These are phyloP conservation scores for Apophysomyces variabilis DNA, from an alignment of 371 early-diverging fungal genomes.

Conservation along the genomic window DNA sequence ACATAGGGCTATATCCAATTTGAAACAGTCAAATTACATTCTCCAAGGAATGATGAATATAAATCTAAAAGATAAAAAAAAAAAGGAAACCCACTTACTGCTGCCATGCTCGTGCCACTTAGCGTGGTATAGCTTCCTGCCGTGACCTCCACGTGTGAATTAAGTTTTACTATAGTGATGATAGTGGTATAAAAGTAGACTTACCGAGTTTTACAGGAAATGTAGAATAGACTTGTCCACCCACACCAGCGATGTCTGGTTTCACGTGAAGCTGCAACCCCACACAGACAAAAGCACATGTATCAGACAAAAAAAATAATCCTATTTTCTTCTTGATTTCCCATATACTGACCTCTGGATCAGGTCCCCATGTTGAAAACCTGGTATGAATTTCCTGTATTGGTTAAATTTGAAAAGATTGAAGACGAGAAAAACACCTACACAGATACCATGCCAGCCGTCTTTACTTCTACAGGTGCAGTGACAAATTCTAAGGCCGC, in stretches of 20 bases:
- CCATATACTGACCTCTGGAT: slow-evolving; percentile 20
- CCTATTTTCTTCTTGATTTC: background rate
- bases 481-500: slow-evolving; percentile 17
- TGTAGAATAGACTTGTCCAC: slow-evolving; percentile 24
- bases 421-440: background rate
- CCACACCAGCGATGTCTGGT: slow-evolving; percentile 24
- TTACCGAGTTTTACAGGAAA: slow-evolving; percentile 23
- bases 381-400: slow-evolving; percentile 8
- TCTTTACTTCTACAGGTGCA: background rate
- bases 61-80: too few species aligned
- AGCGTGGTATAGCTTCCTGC: slow-evolving; percentile 19
- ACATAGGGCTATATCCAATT: slow-evolving; percentile 20
- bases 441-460: slow-evolving; percentile 17
- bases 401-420: background rate
- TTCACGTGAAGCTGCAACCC: slow-evolving; percentile 23
- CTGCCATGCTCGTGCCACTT: slow-evolving; percentile 31
- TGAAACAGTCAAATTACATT: background rate
- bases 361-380: slow-evolving; percentile 29
- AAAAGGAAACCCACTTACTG: slow-evolving; percentile 15
- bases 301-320: background rate
- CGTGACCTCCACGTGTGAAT: background rate
- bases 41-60: too few species aligned
- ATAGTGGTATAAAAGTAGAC: background rate
- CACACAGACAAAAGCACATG: background rate
- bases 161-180: background rate